phyloP scores from a whole-genome alignment of 305 asterid genomes.

The Withania somnifera region DNA sequence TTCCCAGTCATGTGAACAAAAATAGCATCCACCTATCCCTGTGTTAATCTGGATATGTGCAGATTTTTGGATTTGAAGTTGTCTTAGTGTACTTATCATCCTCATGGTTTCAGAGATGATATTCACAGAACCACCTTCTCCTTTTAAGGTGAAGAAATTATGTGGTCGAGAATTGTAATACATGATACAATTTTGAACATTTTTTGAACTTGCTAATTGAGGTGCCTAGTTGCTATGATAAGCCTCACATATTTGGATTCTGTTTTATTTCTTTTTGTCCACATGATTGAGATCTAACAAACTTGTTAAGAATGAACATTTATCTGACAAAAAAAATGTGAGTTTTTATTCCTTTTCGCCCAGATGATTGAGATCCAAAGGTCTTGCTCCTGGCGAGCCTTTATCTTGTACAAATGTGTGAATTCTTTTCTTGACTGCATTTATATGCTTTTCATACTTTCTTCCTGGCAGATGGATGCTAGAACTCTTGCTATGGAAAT shows the following conservation, averaged over 20 bases:
- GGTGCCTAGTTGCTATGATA: not conserved
- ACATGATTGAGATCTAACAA: not conserved
- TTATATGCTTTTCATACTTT: not conserved
- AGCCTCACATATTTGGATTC: not conserved
- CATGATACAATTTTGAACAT: not conserved
- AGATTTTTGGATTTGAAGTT: not conserved
- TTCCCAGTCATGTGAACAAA: not conserved
- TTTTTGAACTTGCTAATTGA: not conserved
- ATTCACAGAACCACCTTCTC: not conserved
- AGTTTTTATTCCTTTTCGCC: not conserved
- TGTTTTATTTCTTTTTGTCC: not conserved
- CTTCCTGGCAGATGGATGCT: constrained; percentile 58
- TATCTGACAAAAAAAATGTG: not conserved
- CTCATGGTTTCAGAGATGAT: not conserved
- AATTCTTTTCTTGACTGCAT: constrained; percentile 6
- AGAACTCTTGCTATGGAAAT: constrained; percentile 67
- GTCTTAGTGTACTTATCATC: not conserved
- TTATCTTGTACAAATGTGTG: not conserved
- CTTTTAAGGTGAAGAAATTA: not conserved
- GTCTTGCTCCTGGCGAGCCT: not conserved
- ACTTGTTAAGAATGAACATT: not conserved
- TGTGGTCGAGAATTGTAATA: not conserved
- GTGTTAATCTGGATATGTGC: not conserved
- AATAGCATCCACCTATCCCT: not conserved
- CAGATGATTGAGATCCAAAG: not conserved